A percentile compares a stretch with the other conserved stretches of the same genome.
Evolutionary conservation across 225 moss, liverwort and hornwort genomes (phyloP).

Genomic region (Pleurozium schreberi): DNA sequence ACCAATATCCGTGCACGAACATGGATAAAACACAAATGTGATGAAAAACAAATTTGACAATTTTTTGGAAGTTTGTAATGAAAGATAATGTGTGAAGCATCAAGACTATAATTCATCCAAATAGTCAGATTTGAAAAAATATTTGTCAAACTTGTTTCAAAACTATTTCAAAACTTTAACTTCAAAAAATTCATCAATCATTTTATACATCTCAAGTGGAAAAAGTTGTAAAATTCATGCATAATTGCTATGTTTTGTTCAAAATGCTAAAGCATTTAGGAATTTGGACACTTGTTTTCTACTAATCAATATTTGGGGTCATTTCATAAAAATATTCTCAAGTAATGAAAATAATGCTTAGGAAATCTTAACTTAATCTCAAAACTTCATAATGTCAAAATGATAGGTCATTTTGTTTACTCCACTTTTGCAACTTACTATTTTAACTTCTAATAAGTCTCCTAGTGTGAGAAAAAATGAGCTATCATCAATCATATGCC

Average conservation of each 20-base stretch:
- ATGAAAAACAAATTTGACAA: neutral
- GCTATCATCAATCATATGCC: neutral
- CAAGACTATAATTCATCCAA: accelerated
- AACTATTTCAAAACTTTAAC: neutral
- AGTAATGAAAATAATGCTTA: too few relatives aligned
- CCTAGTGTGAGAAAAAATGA: neutral
- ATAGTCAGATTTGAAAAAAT: neutral
- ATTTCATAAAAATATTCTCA: neutral
- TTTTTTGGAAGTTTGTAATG: neutral
- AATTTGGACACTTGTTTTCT: neutral
- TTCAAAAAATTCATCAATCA: neutral
- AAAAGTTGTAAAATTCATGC: neutral
- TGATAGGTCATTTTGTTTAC: neutral
- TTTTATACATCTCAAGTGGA: neutral
- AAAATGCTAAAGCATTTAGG: neutral
- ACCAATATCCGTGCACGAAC: accelerated
- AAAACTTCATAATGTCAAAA: neutral
- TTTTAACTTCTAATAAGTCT: neutral
- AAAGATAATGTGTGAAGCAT: neutral
- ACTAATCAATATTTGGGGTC: neutral
- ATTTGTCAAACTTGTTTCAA: neutral
- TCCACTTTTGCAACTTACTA: neutral
- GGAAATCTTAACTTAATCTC: neutral
- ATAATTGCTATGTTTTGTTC: neutral
- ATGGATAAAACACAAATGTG: neutral